Percentiles rank a stretch among this genome's conserved stretches.
These are phyloP conservation scores for Primulina huaijiensis DNA, from an alignment of 257 asterid genomes.

Conservation along the genomic window DNA sequence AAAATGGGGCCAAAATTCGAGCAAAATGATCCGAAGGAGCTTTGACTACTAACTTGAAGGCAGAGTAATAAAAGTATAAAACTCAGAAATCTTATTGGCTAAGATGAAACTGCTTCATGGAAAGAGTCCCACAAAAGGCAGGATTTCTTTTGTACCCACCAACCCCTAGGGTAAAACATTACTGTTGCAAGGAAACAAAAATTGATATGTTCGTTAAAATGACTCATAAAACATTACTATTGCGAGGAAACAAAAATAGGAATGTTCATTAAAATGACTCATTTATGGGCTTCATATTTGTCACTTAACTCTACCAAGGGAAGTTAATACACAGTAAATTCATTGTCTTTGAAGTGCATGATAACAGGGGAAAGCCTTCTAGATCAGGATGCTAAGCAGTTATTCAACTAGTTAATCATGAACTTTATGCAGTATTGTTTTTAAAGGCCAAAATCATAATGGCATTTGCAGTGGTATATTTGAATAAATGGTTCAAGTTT, in stretches of 20 bases:
- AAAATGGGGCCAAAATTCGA: slow-evolving; percentile 13
- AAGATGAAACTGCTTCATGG: neutral
- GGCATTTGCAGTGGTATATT: neutral
- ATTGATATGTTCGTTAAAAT: neutral
- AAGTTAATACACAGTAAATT: neutral
- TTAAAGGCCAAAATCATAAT: neutral
- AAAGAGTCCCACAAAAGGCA: slow-evolving; percentile 32
- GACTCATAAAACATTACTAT: neutral
- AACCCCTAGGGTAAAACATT: neutral
- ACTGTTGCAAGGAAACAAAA: neutral
- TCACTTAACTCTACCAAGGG: neutral
- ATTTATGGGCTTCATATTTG: neutral
- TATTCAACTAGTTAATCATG: neutral
- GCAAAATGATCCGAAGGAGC: slow-evolving; percentile 2
- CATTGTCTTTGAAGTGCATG: neutral
- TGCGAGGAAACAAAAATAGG: neutral
- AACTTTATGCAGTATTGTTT: neutral
- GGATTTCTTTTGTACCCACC: neutral
- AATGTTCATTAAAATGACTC: neutral
- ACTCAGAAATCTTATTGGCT: neutral
- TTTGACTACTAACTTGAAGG: neutral
- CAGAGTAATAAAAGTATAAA: slow-evolving; percentile 3
- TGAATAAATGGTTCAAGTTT: neutral
- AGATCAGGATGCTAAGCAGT: neutral
- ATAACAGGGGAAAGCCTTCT: neutral